A percentile compares a stretch with the other conserved stretches of the same genome.
phyloP scores from a whole-genome alignment of 257 asterid genomes.

The Solanum piurae region DNA sequence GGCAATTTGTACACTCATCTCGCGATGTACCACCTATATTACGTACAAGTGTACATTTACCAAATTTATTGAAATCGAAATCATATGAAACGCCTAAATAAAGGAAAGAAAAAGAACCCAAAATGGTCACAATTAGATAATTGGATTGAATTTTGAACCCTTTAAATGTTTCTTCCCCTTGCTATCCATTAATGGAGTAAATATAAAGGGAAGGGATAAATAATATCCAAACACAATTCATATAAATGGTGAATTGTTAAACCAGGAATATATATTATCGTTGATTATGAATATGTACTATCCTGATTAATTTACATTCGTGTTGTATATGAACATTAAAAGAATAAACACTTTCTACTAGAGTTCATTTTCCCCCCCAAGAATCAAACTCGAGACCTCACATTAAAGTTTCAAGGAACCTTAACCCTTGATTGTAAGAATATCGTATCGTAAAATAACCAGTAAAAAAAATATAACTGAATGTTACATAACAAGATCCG shows the following conservation, averaged over 20 bases:
- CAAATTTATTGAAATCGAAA: no score
- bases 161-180: not conserved
- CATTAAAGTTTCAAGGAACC: not conserved
- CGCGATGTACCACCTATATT: not conserved
- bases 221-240: accelerated
- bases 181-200: not conserved
- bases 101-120: not conserved
- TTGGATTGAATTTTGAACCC: not conserved
- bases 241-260: no score
- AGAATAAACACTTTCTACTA: not conserved
- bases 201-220: not conserved
- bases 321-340: not conserved
- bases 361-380: accelerated
- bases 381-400: not conserved
- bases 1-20: not conserved
- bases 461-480: no score
- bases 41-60: not conserved
- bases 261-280: no score
- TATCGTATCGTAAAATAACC: no score
- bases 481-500: conserved; percentile 19
- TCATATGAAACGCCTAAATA: not conserved
- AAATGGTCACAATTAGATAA: not conserved
- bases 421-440: not conserved
- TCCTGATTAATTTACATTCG: not conserved
- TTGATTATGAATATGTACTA: no score